Evolutionary conservation across 179 eudicot genomes (phyloP).

Genomic region (Silene coronaria): DNA sequence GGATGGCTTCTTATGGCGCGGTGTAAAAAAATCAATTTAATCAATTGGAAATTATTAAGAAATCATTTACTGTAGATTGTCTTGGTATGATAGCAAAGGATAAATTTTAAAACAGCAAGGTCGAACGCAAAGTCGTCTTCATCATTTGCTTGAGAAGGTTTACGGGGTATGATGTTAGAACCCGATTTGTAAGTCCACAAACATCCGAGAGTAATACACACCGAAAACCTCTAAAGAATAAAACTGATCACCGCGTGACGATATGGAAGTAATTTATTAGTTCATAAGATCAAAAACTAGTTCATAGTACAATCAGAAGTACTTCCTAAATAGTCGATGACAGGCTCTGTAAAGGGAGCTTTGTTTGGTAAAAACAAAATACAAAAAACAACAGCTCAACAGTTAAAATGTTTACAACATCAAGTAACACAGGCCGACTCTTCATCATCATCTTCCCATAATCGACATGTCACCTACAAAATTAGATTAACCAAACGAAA

Average conservation of each 20-base stretch:
- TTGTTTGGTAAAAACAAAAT: slow-evolving; percentile 10
- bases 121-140: no score
- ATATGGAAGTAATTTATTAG: slow-evolving; percentile 10
- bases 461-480: slow-evolving; percentile 21
- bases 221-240: neutral
- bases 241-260: neutral
- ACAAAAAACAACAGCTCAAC: slow-evolving; percentile 6
- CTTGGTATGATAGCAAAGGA: no score
- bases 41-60: no score
- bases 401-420: slow-evolving; percentile 10
- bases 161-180: no score
- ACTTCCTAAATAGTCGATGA: slow-evolving; percentile 12
- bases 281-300: neutral
- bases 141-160: no score
- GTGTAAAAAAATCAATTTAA: no score
- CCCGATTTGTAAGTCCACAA: no score
- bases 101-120: no score
- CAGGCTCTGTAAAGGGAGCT: slow-evolving; percentile 8
- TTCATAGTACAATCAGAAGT: neutral
- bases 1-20: no score
- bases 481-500: neutral
- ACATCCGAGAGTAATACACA: no score
- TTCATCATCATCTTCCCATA: slow-evolving; percentile 19
- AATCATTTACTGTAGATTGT: no score
- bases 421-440: slow-evolving; percentile 11